Evolutionary conservation across 1,284 basidiomycete species (phyloP).

Genomic region (Pseudozyma sp.): DNA sequence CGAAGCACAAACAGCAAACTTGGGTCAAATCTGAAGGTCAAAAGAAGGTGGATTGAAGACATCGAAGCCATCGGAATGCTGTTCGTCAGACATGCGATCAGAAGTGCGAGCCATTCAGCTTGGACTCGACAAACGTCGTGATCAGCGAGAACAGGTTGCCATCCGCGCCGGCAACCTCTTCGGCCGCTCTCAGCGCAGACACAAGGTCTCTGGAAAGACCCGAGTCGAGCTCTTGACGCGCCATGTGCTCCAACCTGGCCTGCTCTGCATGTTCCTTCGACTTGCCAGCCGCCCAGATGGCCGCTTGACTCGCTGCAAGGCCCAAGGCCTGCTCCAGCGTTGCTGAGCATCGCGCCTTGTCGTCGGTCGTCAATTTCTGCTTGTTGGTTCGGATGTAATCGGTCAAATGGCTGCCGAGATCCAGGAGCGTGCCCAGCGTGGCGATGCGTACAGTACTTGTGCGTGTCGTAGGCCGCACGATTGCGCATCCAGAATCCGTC

Average conservation of each 20-base stretch:
- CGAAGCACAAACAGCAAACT: too few species aligned
- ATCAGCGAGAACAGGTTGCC: slow-evolving; percentile 24
- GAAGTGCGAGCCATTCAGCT: slow-evolving; percentile 19
- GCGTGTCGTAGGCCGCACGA: slow-evolving; percentile 49
- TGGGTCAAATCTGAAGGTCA: too few species aligned
- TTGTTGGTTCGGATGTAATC: slow-evolving; percentile 45
- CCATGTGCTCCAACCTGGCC: slow-evolving; percentile 32
- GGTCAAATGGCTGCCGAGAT: slow-evolving; percentile 49
- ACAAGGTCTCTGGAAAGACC: slow-evolving; percentile 37
- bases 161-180: slow-evolving; percentile 28
- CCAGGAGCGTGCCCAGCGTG: slow-evolving; percentile 64
- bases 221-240: slow-evolving; percentile 42
- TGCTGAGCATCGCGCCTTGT: slow-evolving; percentile 10
- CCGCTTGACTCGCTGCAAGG: slow-evolving; percentile 42
- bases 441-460: slow-evolving; percentile 50
- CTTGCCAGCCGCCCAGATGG: slow-evolving; percentile 43
- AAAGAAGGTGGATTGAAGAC: neutral
- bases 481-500: slow-evolving; percentile 73
- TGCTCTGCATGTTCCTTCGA: slow-evolving; percentile 20
- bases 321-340: slow-evolving; percentile 50
- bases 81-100: neutral
- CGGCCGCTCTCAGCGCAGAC: slow-evolving; percentile 30
- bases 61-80: too few species aligned
- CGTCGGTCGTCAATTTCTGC: slow-evolving; percentile 11
- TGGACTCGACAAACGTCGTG: slow-evolving; percentile 35